These are phyloP conservation scores for Yamadazyma epiphylla DNA, from an alignment of 1,139 yeast genomes.

Conservation along the genomic window DNA sequence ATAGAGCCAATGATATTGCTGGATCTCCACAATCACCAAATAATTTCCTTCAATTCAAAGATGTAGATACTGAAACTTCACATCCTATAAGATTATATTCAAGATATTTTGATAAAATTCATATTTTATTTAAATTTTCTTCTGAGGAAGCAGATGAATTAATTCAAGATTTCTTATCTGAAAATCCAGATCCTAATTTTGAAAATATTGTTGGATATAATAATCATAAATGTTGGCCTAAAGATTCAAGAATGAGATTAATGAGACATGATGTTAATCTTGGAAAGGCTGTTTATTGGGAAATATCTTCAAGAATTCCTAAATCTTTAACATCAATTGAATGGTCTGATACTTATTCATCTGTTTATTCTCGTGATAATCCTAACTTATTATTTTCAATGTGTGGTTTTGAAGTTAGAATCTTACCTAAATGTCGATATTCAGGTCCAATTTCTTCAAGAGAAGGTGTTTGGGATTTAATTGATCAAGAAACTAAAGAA, in stretches of 20 bases:
- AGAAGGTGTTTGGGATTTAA: slow-evolving; percentile 92
- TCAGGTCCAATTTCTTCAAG: slow-evolving; percentile 42
- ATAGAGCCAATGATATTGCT: slow-evolving; percentile 84
- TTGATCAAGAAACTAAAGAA: slow-evolving; percentile 69
- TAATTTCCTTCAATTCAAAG: slow-evolving; percentile 69
- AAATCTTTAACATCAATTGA: slow-evolving; percentile 63
- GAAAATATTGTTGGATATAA: slow-evolving; percentile 86
- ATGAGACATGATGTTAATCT: slow-evolving; percentile 89
- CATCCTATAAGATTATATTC: slow-evolving; percentile 78
- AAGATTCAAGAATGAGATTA: slow-evolving; percentile 85
- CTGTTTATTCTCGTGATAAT: slow-evolving; percentile 87
- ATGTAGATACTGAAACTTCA: slow-evolving; percentile 51
- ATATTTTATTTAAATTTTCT: slow-evolving; percentile 72
- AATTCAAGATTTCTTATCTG: slow-evolving; percentile 70
- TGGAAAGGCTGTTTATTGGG: slow-evolving; percentile 94
- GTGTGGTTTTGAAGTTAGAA: slow-evolving; percentile 94
- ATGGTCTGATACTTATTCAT: slow-evolving; percentile 82
- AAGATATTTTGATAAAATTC: slow-evolving; percentile 79
- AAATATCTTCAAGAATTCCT: slow-evolving; percentile 76
- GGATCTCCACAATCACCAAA: slow-evolving; percentile 74
- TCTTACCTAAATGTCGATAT: slow-evolving; percentile 69
- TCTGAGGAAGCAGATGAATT: slow-evolving; percentile 73
- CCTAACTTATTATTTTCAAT: slow-evolving; percentile 84
- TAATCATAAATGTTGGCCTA: slow-evolving; percentile 92
- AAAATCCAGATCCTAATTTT: slow-evolving; percentile 89